Evolutionary conservation across 768 basidiomycete genomes (phyloP).

Genomic region (Termitomyces sp.): DNA sequence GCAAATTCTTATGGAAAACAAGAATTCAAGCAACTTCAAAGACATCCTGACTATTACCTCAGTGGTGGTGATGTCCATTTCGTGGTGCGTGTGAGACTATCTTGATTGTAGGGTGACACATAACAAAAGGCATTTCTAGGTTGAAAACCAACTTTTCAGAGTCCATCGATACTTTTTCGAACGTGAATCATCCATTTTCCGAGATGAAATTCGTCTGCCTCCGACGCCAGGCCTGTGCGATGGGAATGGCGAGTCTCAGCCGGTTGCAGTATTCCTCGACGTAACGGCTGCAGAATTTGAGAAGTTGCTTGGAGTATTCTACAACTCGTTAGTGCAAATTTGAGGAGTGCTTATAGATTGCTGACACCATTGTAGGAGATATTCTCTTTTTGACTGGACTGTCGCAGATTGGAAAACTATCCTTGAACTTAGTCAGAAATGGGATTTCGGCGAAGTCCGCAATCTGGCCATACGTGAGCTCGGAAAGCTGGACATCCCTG

Average conservation of each 20-base stretch:
- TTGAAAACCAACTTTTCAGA: slow-evolving; percentile 48
- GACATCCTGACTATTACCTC: slow-evolving; percentile 42
- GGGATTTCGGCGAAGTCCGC: slow-evolving; percentile 36
- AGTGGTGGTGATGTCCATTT: slow-evolving; percentile 48
- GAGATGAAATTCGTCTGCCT: slow-evolving; percentile 24
- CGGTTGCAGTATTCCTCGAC: slow-evolving; percentile 34
- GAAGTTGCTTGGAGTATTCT: slow-evolving; percentile 48
- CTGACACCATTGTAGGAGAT: slow-evolving; percentile 30
- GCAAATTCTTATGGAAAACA: neutral
- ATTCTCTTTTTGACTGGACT: slow-evolving; percentile 46
- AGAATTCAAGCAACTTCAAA: slow-evolving; percentile 13
- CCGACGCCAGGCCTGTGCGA: slow-evolving; percentile 22
- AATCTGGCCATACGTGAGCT: slow-evolving; percentile 41
- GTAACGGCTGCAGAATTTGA: slow-evolving; percentile 35
- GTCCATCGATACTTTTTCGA: slow-evolving; percentile 60
- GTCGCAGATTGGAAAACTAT: slow-evolving; percentile 50
- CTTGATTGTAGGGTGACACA: neutral
- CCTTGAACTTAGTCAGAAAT: slow-evolving; percentile 45
- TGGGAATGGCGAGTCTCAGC: slow-evolving; percentile 30
- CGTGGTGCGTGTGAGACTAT: slow-evolving; percentile 29
- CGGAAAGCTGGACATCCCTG: slow-evolving; percentile 6
- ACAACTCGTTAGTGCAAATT: slow-evolving; percentile 38
- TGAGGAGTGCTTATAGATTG: neutral
- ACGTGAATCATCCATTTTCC: slow-evolving; percentile 51
- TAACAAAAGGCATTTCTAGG: slow-evolving; percentile 26